Conservation (phyloP, 306 rosid genomes). For the Acmispon strigosus region DNA sequence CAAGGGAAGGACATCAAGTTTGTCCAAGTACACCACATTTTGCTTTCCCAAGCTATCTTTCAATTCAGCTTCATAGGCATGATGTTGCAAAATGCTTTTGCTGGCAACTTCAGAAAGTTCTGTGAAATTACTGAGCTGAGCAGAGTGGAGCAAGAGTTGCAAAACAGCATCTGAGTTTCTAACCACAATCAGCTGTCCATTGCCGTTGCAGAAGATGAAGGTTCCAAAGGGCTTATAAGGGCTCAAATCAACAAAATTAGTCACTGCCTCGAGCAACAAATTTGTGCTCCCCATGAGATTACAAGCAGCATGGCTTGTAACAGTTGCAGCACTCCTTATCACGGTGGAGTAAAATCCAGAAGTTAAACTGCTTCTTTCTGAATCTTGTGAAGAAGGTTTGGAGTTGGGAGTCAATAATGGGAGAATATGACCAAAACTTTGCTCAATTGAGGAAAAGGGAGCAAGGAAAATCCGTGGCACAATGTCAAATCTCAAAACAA, state of each 20-base stretch:
- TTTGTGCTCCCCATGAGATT: conserved; percentile 68
- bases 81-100: conserved; percentile 44
- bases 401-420: conserved; percentile 18
- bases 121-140: conserved; percentile 25
- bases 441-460: conserved; percentile 39
- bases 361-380: background rate
- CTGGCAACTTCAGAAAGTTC: conserved; percentile 24
- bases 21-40: conserved; percentile 25
- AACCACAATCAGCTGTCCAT: conserved; percentile 36
- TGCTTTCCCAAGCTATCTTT: conserved; percentile 29
- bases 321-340: conserved; percentile 43
- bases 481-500: conserved; percentile 53
- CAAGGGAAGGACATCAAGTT: conserved; percentile 38
- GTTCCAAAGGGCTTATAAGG: conserved; percentile 86
- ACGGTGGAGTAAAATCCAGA: conserved; percentile 32
- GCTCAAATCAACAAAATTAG: conserved; percentile 45
- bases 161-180: conserved; percentile 61
- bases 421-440: conserved; percentile 20
- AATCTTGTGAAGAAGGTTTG: background rate
- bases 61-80: conserved; percentile 28
- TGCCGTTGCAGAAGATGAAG: conserved; percentile 45
- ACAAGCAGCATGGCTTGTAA: conserved; percentile 58
- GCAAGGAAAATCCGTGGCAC: conserved; percentile 65
- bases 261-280: conserved; percentile 43
- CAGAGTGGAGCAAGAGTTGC: conserved; percentile 56